Percentiles rank a stretch among this genome's conserved stretches.
Evolutionary conservation across 176 grass and related monocot species (phyloP).

Genomic region (Raddia guianensis): DNA sequence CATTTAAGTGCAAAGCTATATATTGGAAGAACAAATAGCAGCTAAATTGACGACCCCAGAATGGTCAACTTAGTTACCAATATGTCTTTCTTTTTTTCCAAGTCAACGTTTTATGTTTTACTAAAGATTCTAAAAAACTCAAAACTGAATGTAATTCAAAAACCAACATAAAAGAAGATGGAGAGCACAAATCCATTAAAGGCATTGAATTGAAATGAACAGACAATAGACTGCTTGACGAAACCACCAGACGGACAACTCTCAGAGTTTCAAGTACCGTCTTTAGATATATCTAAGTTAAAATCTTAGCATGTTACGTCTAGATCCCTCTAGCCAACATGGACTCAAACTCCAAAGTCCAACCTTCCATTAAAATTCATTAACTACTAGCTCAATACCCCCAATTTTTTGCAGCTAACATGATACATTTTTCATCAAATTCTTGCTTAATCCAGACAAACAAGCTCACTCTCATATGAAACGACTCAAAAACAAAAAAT

Average conservation of each 20-base stretch:
- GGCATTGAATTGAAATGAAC: neutral
- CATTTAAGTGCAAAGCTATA: neutral
- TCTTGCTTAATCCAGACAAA: neutral
- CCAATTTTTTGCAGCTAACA: neutral
- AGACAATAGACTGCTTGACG: conserved; percentile 3
- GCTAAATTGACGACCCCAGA: neutral
- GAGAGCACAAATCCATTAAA: neutral
- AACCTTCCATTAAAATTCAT: neutral
- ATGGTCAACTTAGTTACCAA: neutral
- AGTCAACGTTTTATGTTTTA: neutral
- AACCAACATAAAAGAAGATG: neutral
- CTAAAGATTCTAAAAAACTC: neutral
- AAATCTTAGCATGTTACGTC: neutral
- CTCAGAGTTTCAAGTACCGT: neutral
- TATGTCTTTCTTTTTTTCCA: neutral
- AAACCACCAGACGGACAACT: conserved; percentile 6
- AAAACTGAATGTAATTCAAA: neutral
- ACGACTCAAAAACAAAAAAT: neutral
- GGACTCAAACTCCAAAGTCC: neutral
- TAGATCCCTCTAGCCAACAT: conserved; percentile 19
- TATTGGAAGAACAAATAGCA: neutral
- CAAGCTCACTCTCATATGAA: neutral
- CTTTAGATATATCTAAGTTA: conserved; percentile 6
- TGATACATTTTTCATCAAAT: neutral
- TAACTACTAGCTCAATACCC: neutral